Evolutionary conservation across 2,329 filamentous ascomycete genomes (phyloP).

Genomic region (Neofusicoccum cordaticola): DNA sequence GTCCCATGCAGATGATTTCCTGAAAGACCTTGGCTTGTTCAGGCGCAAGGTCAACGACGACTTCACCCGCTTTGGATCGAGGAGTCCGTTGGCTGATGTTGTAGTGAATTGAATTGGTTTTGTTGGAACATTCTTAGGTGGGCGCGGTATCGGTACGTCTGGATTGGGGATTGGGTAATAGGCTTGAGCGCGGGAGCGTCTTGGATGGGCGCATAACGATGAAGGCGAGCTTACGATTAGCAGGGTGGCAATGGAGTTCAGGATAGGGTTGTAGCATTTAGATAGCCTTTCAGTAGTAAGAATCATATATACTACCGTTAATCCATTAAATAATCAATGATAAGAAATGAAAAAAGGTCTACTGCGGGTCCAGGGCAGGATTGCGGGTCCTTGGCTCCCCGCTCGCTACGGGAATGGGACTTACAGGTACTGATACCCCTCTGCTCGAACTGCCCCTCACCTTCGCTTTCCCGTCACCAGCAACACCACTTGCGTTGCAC

Average conservation of each 20-base stretch:
- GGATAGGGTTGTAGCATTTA: not conserved
- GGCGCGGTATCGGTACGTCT: not conserved
- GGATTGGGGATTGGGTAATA: not conserved
- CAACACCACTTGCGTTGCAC: no score
- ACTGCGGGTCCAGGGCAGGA: no score
- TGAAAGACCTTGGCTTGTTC: slow-evolving; percentile 77
- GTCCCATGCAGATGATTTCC: slow-evolving; percentile 77
- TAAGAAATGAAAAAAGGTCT: no score
- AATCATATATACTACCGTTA: no score
- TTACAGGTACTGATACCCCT: no score
- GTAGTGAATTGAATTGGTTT: not conserved
- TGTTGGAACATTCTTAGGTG: no score
- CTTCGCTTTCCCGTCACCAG: no score
- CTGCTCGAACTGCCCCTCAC: no score
- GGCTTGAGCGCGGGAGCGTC: not conserved
- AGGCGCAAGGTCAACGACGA: slow-evolving; percentile 85
- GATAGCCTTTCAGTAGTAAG: not conserved
- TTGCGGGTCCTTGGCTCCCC: no score
- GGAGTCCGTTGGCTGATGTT: slow-evolving; percentile 7
- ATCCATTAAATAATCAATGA: no score
- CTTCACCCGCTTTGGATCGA: slow-evolving; percentile 57
- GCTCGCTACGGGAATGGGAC: no score
- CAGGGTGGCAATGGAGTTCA: no score
- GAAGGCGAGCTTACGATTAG: not conserved
- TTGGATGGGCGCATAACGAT: not conserved